Evolutionary conservation across 2,329 filamentous ascomycete species (phyloP), one percentile per base, ranked within the genome.

Genomic region (Waltergamsia citrina): DNA sequence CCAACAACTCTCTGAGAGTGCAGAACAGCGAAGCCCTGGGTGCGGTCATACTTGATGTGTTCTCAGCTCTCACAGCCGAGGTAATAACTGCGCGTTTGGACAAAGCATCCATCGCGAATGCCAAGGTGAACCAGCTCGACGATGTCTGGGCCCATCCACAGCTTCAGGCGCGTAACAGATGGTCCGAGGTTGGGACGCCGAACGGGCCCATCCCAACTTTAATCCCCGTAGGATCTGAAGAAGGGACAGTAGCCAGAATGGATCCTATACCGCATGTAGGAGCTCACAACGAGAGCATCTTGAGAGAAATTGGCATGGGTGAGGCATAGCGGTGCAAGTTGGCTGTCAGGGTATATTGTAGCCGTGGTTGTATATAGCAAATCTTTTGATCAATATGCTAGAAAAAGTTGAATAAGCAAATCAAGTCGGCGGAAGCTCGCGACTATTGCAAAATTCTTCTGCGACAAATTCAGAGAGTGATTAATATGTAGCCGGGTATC

Each of bases 141-240:
- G 66, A 57, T 4, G 56, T 74, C 1, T 74, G 70, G 70, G 49
- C 63, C 1, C 71, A 75, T 39, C 63, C 63, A 2, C 71, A 74
- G 39, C 54, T 74, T 0, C 46, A 53, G 28, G 68, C 69, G 2
- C 51, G 71, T n/a, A 48, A 53, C 1, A 52, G 71, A 9, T 75
- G 69, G 69, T 61, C 63, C 0, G 50, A 70, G 32, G 54, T 75
- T 9, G 48, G 66, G n/a, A 72, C 65, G 1, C 57, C 66, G 0
- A 51, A 43, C 2, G 68, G 71, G 1, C 41, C 14, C 3, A 56
- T 74, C 12, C 62, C 64, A 3, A 63, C 68, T 1, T 49, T 74
- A 27, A 46, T 71, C 3, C 69, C 69, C 7, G 29, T 29, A 3
- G 34, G 34, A 12, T 22, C 29, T 7, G 17, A 15, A 18, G 25